Conservation (phyloP, 176 grass and related monocot genomes). For the Oryza australiensis region DNA sequence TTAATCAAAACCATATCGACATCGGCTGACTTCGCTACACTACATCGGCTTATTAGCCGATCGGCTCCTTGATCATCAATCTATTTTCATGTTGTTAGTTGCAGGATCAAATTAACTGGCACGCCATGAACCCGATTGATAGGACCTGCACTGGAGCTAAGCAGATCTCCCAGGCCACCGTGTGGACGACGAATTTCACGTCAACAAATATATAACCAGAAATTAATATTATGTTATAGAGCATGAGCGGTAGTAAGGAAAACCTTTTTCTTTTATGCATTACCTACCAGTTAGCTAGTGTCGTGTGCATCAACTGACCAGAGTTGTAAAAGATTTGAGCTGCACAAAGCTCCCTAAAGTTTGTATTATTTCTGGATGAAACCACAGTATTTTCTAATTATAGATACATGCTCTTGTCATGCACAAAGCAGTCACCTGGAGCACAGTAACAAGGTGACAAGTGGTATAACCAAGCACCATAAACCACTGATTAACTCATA, state of each 20-base stretch:
- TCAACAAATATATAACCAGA: background rate
- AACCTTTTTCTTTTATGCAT: background rate
- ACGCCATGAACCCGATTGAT: no score
- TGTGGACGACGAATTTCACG: no score
- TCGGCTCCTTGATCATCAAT: no score
- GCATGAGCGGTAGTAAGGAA: background rate
- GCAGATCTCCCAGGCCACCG: no score
- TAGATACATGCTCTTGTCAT: background rate
- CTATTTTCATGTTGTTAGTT: no score
- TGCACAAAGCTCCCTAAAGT: background rate
- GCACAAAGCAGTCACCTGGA: slow-evolving; percentile 2
- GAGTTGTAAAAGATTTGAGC: slow-evolving; percentile 19
- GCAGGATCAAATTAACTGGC: no score
- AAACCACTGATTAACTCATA: slow-evolving; percentile 21
- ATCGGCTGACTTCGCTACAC: no score
- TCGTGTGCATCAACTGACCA: slow-evolving; percentile 1
- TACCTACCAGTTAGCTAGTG: background rate
- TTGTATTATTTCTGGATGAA: slow-evolving; percentile 12
- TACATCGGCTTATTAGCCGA: no score
- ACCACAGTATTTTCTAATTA: background rate
- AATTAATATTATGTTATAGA: slow-evolving; percentile 22
- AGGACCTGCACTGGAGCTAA: no score
- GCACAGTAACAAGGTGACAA: slow-evolving; percentile 9
- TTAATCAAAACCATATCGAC: no score
- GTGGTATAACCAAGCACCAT: background rate